A percentile compares a stretch with the other conserved stretches of the same genome.
Evolutionary conservation across 495 filamentous ascomycete species (phyloP).

Genomic region (Thermochaetoides thermophila): DNA sequence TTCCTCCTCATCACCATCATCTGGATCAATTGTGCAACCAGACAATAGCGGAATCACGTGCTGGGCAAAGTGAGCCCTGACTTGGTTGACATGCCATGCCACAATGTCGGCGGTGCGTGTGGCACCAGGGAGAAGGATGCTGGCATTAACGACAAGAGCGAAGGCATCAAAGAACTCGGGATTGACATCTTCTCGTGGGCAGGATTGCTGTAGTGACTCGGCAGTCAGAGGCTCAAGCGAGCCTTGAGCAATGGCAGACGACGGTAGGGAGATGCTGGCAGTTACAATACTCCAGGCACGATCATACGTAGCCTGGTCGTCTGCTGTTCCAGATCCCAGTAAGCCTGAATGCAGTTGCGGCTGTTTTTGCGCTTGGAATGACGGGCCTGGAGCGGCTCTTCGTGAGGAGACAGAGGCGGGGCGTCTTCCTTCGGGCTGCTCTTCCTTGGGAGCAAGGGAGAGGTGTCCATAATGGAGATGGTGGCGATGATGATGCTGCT

Average conservation of each 20-base stretch:
- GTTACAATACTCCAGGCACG: conserved; percentile 57
- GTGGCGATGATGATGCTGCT: neutral
- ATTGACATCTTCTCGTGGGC: conserved; percentile 8
- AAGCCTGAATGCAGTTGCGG: conserved; percentile 15
- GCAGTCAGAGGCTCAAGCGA: conserved; percentile 27
- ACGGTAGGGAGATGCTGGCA: conserved; percentile 42
- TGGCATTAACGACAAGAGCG: conserved; percentile 25
- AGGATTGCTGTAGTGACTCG: conserved; percentile 21
- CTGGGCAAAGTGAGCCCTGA: conserved; percentile 33
- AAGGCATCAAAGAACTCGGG: conserved; percentile 30
- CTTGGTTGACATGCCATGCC: conserved; percentile 37
- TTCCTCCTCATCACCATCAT: conserved; percentile 5
- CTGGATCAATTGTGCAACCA: conserved; percentile 17
- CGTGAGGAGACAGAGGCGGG: conserved; percentile 3
- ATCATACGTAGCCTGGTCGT: conserved; percentile 48
- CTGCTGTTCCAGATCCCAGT: conserved; percentile 9
- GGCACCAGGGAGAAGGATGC: conserved; percentile 25
- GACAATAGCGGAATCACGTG: conserved; percentile 35
- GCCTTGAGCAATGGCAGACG: conserved; percentile 28
- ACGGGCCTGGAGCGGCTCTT: conserved; percentile 6
- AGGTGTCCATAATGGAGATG: conserved; percentile 3
- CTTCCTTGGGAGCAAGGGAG: conserved; percentile 4
- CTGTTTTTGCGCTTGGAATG: conserved; percentile 2
- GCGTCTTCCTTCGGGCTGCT: too few species aligned
- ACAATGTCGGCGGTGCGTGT: conserved; percentile 33